Evolutionary conservation across 495 filamentous ascomycete species (phyloP).

Genomic region (Penicillium lividum): DNA sequence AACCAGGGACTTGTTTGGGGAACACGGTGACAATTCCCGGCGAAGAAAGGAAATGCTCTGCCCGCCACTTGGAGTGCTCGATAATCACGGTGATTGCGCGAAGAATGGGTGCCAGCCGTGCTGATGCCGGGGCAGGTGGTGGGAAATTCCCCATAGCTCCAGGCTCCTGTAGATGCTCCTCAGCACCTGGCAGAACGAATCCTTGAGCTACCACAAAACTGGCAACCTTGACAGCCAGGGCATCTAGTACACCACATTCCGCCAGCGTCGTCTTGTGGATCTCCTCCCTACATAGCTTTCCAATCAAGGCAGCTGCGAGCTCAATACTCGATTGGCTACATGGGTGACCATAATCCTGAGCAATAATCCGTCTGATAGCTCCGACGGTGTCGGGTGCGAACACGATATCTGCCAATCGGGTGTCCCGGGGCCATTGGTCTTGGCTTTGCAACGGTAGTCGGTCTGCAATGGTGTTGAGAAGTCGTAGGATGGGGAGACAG

Average conservation of each 20-base stretch:
- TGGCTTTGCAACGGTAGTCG: constrained; percentile 55
- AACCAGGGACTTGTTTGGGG: constrained; percentile 51
- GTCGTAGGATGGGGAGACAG: constrained; percentile 70
- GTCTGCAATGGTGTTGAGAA: constrained; percentile 71
- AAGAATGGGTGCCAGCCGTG: constrained; percentile 69
- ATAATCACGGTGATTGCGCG: constrained; percentile 81
- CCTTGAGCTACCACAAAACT: constrained; percentile 69
- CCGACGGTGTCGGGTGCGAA: constrained; percentile 61
- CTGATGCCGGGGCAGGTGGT: constrained; percentile 56
- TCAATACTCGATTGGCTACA: constrained; percentile 66
- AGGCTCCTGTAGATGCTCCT: constrained; percentile 37
- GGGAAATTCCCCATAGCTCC: constrained; percentile 38
- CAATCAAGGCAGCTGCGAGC: constrained; percentile 66
- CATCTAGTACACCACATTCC: constrained; percentile 74
- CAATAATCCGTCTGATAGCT: constrained; percentile 64
- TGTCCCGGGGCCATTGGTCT: constrained; percentile 43
- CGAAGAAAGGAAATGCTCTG: constrained; percentile 75
- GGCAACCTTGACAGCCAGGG: constrained; percentile 74
- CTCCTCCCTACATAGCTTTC: constrained; percentile 66
- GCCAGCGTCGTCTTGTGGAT: constrained; percentile 67
- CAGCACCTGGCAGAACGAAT: constrained; percentile 58
- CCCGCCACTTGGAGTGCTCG: constrained; percentile 73
- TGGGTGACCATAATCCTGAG: constrained; percentile 50
- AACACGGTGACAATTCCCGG: constrained; percentile 74
- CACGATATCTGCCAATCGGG: constrained; percentile 61